Evolutionary conservation across 768 basidiomycete species (phyloP), one percentile per base, ranked within the genome.

Genomic region (Peribolospora baueri): DNA sequence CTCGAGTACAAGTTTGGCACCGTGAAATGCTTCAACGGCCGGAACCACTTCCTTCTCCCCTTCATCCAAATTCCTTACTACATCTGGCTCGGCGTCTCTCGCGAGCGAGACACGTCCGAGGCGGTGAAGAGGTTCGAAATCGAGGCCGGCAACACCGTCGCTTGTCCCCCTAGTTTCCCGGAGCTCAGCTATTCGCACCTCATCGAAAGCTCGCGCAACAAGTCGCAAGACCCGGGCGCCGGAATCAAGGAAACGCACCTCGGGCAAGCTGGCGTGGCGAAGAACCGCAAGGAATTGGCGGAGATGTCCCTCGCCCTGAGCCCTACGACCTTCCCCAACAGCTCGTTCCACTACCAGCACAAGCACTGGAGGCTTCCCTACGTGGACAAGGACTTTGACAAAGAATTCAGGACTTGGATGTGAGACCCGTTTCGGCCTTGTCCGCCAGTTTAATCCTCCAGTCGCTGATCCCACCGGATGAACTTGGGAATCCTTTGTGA

Each of bases 1-100:
- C 72, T 84, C 42, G 82, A 84, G 65, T 81, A 82, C 66, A 76
- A 75, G 56, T 82, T 82, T 66, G 80, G 80, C 46, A 82, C 81
- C 38, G 75, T 79, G 60, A 53, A 54, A 11, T 40, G 52, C 36
- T 80, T 76, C 68, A 84, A 83, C 60, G 81, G 75, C 7, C 74
- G 82, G 51, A 83, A 83, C 68, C 71, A 70, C 50, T 79, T 80
- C 62, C 67, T 83, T 53, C 60, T 80, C n/a, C 78, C 80, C 0
- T 73, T 75, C 65, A 71, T 81, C 59, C 40, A 3, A 56, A 78
- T 75, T 39, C 77, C 78, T 0, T 80, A 80, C 68, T 83, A 82
- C 64, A 76, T 84, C 60, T 82, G 79, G 74, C 71, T 84, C 40
- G 81, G 80, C 42, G 76, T 79, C 51, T 75, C 79, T 7, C 76